Evolutionary conservation across 148 eudicot genomes (phyloP), one percentile per base, ranked within the genome.

Genomic region (Hydrangea macrophylla): DNA sequence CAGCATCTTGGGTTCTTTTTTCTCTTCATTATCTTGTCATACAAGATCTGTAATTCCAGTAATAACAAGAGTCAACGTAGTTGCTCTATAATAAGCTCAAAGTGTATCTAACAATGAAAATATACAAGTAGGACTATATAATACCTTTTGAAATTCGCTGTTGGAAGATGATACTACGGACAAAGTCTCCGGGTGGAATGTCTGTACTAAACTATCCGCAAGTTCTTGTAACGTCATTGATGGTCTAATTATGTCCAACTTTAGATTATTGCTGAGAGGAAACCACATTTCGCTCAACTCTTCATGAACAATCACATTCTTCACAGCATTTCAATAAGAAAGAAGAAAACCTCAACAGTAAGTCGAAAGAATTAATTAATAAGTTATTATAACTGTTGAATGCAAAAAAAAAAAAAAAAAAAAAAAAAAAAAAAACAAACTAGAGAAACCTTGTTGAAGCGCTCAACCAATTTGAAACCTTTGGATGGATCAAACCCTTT

Each of bases 381-480:
- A n/a, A 22, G 36, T 5, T 18, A 64, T 23, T 32, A 36, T 8
- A 50, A 23, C 24, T 3, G 33, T 20, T 54, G 60, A 44, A 7
- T 36, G 13, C 7, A 36, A 60, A 32, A 3, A 50, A 0, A 25
- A 51, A 62, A 31, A 55, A 23, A 17, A 36, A 60, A 32, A 3
- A 50, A 0, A 25, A 51, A 62, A 31, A 17, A 39, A 40, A 60
- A 25, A 64, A 0, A 55, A 23, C 15, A 40, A 59, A 70, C n/a
- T n/a, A n/a, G n/a, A n/a, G n/a, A n/a, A n/a, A 77, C 84, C 84
- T 77, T 58, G n/a, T 73, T 56, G 11, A 45, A 44, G 63, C 61
- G 58, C 31, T 70, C 31, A 28, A 81, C 61, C 78, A 73, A 53
- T 58, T 81, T 81, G 25, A 77, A 71, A 26, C 50, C 74, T 40